These are phyloP conservation scores for Clausena lansium DNA, from an alignment of 345 rosid genomes.

Conservation along the genomic window DNA sequence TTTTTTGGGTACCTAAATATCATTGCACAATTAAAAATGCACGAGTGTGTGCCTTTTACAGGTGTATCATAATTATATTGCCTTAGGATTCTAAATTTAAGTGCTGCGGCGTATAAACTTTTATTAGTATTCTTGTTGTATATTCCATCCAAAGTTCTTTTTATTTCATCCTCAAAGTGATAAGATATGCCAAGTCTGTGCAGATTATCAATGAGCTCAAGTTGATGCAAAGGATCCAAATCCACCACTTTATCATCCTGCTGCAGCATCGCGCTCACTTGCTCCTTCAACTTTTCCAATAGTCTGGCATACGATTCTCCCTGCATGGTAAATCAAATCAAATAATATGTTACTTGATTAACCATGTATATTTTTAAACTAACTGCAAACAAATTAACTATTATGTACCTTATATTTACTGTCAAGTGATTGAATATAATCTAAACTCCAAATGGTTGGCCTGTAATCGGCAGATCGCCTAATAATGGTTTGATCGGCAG, in stretches of 20 bases:
- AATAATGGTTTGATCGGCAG: no score
- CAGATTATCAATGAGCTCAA: constrained; percentile 33
- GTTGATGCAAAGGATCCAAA: constrained; percentile 15
- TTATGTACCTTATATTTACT: no score
- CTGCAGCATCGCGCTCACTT: constrained; percentile 10
- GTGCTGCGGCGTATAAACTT: constrained; percentile 28
- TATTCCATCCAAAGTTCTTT: constrained; percentile 13
- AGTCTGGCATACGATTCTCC: neutral
- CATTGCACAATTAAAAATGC: neutral
- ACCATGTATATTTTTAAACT: no score
- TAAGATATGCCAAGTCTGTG: constrained; percentile 41
- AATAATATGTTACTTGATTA: no score
- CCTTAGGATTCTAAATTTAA: constrained; percentile 32
- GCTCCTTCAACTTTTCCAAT: neutral
- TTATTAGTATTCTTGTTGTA: neutral
- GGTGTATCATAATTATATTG: constrained; percentile 28
- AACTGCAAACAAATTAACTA: no score
- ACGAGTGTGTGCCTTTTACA: constrained; percentile 18
- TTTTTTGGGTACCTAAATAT: neutral
- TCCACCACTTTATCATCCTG: neutral
- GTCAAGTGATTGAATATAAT: no score
- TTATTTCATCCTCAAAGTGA: constrained; percentile 26
- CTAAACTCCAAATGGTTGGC: no score
- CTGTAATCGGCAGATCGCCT: no score
- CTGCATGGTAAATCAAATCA: neutral